phyloP scores from a whole-genome alignment of 192 early-diverging fungal genomes.

The Piromyces finnis region DNA sequence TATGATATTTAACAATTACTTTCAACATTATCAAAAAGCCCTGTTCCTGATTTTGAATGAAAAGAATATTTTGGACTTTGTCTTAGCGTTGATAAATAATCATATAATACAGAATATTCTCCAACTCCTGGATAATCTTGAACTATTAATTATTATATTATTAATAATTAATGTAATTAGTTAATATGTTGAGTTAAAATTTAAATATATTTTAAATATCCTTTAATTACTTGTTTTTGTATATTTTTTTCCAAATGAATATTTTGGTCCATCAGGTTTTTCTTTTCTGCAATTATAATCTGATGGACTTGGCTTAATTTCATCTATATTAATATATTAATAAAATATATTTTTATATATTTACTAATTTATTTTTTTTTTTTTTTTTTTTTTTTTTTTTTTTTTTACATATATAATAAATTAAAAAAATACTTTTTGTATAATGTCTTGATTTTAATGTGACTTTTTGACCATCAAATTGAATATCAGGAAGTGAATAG shows the following conservation, averaged over 20 bases:
- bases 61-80: not conserved
- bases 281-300: not conserved
- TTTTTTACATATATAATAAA: too few relatives aligned
- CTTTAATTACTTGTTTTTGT: not conserved
- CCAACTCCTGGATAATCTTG: not conserved
- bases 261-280: not conserved
- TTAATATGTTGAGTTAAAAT: too few relatives aligned
- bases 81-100: not conserved
- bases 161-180: not conserved
- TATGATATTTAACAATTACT: not conserved
- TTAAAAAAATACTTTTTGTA: not conserved
- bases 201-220: too few relatives aligned
- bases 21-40: not conserved
- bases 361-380: too few relatives aligned
- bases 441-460: not conserved
- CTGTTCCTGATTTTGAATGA: not conserved
- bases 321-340: not conserved
- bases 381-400: too few relatives aligned
- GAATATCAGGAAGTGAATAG: not conserved
- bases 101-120: not conserved
- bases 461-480: not conserved
- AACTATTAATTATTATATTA: not conserved
- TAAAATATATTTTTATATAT: too few relatives aligned
- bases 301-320: not conserved
- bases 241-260: not conserved